Evolutionary conservation across 2,329 filamentous ascomycete species (phyloP).

Genomic region (Massarina eburnea): DNA sequence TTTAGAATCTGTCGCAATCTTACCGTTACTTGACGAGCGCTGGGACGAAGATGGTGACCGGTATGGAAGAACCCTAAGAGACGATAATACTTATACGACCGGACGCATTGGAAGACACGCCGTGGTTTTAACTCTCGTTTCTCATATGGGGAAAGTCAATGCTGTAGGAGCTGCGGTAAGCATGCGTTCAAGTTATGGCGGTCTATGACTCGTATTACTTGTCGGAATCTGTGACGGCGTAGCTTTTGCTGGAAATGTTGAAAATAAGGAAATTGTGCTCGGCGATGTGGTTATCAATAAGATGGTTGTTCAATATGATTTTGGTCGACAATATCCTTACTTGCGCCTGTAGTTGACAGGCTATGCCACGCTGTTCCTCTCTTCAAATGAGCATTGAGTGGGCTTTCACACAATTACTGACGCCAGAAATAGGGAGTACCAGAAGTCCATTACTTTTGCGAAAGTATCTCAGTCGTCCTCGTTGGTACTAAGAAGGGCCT

Average conservation of each 20-base stretch:
- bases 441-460: too few relatives aligned
- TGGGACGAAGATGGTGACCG: conserved; percentile 1
- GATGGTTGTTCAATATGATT: background rate
- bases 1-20: background rate
- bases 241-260: background rate
- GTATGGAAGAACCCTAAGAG: background rate
- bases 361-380: too few relatives aligned
- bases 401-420: too few relatives aligned
- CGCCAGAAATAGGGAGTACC: too few relatives aligned
- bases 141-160: background rate
- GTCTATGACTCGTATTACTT: background rate
- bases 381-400: too few relatives aligned
- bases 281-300: background rate
- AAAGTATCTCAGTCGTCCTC: too few relatives aligned
- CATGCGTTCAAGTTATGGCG: background rate
- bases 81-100: background rate
- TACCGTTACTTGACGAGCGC: background rate
- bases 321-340: background rate
- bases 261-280: background rate
- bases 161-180: background rate
- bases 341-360: too few relatives aligned
- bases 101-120: background rate
- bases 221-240: conserved; percentile 1
- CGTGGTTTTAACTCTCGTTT: background rate
- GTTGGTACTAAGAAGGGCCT: too few relatives aligned